A percentile compares a stretch with the other conserved stretches of the same genome.
phyloP scores from a whole-genome alignment of 768 basidiomycete species.

The Lactarius sp. region DNA sequence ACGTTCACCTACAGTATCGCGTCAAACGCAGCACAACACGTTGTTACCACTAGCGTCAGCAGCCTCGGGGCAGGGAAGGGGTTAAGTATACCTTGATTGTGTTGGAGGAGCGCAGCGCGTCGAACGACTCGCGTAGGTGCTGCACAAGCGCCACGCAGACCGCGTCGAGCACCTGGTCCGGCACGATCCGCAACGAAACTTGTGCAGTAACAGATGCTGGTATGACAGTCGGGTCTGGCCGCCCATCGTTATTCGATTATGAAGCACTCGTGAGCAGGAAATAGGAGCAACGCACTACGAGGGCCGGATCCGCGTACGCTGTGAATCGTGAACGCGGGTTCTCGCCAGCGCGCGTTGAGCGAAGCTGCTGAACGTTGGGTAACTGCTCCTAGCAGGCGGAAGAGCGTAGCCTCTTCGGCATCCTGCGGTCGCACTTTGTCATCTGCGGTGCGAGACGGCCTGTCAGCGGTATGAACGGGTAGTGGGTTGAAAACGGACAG shows the following conservation, averaged over 20 bases:
- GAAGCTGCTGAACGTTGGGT: constrained; percentile 63
- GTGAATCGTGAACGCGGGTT: constrained; percentile 87
- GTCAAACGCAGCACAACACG: not conserved
- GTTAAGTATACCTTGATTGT: constrained; percentile 50
- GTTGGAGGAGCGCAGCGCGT: constrained; percentile 61
- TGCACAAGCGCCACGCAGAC: constrained; percentile 58
- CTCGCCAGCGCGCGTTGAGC: constrained; percentile 78
- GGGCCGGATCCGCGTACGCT: constrained; percentile 80
- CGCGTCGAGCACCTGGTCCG: constrained; percentile 77
- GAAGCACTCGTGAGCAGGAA: not conserved
- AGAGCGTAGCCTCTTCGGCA: constrained; percentile 60
- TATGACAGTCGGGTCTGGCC: constrained; percentile 79
- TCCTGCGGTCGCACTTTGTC: constrained; percentile 70
- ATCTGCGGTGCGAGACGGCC: constrained; percentile 39
- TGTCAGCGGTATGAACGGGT: not conserved
- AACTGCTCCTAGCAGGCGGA: constrained; percentile 62
- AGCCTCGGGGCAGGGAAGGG: not conserved
- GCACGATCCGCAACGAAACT: constrained; percentile 89
- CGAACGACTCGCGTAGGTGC: constrained; percentile 57
- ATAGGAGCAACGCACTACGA: constrained; percentile 47
- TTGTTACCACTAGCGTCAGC: not conserved
- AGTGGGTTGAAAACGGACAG: constrained; percentile 43
- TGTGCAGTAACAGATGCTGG: constrained; percentile 79
- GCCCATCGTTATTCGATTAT: not conserved
- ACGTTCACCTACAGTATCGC: constrained; percentile 54